Percentiles rank a stretch among this genome's conserved stretches.
These are phyloP conservation scores for Magnusiomyces tetraspermus DNA, from an alignment of 1,139 yeast species.

Conservation along the genomic window DNA sequence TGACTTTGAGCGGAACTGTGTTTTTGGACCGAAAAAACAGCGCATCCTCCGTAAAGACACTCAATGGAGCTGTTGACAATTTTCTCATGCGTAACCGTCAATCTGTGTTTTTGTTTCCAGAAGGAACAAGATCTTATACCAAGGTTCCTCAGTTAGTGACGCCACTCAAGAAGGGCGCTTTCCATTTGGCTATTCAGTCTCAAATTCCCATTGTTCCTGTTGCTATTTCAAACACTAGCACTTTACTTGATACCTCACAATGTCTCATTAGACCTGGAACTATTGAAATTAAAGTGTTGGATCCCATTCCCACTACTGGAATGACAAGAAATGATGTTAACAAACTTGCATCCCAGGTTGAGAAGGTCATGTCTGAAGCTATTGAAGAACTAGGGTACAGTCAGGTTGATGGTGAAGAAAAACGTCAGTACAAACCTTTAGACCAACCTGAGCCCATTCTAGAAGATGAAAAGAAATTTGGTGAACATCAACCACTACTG, in stretches of 20 bases:
- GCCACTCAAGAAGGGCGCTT: slow-evolving; percentile 95
- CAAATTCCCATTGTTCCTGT: slow-evolving; percentile 81
- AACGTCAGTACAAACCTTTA: background rate
- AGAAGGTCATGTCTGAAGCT: slow-evolving; percentile 35
- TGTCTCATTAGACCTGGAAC: slow-evolving; percentile 44
- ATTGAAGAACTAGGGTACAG: slow-evolving; percentile 29
- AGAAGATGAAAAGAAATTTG: background rate
- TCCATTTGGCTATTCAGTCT: slow-evolving; percentile 92
- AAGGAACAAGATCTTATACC: slow-evolving; percentile 85
- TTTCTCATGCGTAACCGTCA: slow-evolving; percentile 48
- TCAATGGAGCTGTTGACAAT: slow-evolving; percentile 55
- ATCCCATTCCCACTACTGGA: slow-evolving; percentile 53
- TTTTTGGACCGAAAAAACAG: slow-evolving; percentile 81
- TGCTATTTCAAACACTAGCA: slow-evolving; percentile 77
- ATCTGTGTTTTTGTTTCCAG: slow-evolving; percentile 76
- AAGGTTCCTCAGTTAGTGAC: slow-evolving; percentile 51
- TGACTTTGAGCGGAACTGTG: slow-evolving; percentile 83
- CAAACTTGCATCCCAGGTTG: slow-evolving; percentile 37
- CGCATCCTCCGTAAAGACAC: slow-evolving; percentile 62
- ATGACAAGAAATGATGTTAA: slow-evolving; percentile 53
- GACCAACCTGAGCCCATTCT: background rate
- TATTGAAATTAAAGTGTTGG: slow-evolving; percentile 54
- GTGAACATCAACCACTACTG: background rate
- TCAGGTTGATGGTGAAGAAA: slow-evolving; percentile 1
- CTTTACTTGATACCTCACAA: slow-evolving; percentile 50